These are phyloP conservation scores for Pilasporangium apinafurcum DNA, from an alignment of 352 stramenopile species.

Conservation along the genomic window DNA sequence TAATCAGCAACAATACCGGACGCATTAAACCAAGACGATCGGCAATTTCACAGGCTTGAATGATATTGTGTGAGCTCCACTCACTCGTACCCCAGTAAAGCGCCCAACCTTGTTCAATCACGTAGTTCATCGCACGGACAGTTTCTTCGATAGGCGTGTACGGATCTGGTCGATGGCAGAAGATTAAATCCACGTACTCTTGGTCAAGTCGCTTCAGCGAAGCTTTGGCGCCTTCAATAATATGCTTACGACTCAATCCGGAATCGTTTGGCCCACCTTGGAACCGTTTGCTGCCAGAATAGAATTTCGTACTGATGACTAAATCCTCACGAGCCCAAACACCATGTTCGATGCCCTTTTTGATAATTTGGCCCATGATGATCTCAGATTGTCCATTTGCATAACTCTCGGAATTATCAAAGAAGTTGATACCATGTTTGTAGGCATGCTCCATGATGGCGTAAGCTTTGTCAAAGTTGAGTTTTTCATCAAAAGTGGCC, in stretches of 20 bases:
- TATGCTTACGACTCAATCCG: slow-evolving; percentile 25
- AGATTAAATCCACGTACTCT: slow-evolving; percentile 47
- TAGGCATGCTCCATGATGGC: slow-evolving; percentile 40
- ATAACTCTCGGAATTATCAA: slow-evolving; percentile 58
- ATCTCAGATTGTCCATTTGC: slow-evolving; percentile 29
- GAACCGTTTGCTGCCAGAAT: slow-evolving; percentile 22
- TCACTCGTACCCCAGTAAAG: slow-evolving; percentile 53
- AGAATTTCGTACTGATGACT: slow-evolving; percentile 64
- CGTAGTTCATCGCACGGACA: slow-evolving; percentile 52
- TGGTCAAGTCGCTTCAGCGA: slow-evolving; percentile 34
- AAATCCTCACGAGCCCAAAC: slow-evolving; percentile 45
- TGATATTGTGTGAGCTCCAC: slow-evolving; percentile 38
- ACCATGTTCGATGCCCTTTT: slow-evolving; percentile 29
- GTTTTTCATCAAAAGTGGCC: slow-evolving; percentile 35
- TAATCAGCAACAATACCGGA: slow-evolving; percentile 11
- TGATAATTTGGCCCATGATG: slow-evolving; percentile 47
- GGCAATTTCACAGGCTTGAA: slow-evolving; percentile 38
- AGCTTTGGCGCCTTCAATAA: slow-evolving; percentile 28
- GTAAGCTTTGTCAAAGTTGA: slow-evolving; percentile 44
- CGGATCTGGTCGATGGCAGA: slow-evolving; percentile 42
- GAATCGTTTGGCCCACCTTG: slow-evolving; percentile 16
- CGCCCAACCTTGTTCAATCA: slow-evolving; percentile 30
- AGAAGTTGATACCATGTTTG: slow-evolving; percentile 56
- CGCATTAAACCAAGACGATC: slow-evolving; percentile 32
- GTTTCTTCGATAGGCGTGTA: too few relatives aligned